A percentile compares a stretch with the other conserved stretches of the same genome.
phyloP scores from a whole-genome alignment of 257 asterid genomes.

The Ligustrum vulgare region DNA sequence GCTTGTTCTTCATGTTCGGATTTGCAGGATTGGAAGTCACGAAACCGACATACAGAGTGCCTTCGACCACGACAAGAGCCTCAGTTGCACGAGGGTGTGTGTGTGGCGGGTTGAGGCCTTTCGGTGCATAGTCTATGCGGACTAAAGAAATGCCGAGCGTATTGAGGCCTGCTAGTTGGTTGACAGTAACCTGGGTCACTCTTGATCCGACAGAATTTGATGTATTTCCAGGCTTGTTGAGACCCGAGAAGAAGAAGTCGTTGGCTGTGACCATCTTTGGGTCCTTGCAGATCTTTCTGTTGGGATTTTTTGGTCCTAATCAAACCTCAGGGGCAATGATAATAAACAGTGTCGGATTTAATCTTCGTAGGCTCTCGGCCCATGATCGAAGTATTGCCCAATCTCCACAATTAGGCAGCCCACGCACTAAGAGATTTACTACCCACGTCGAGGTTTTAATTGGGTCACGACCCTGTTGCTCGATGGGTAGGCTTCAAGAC shows the following conservation, averaged over 20 bases:
- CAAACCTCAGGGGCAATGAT: too few species aligned
- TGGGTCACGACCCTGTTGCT: too few species aligned
- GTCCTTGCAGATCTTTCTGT: neutral
- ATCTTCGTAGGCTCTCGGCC: too few species aligned
- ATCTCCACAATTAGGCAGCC: too few species aligned
- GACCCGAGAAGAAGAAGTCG: conserved; percentile 20
- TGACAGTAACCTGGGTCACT: conserved; percentile 6
- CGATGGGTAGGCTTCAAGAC: too few species aligned
- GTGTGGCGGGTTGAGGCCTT: neutral
- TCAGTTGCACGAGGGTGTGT: neutral
- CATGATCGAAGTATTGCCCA: too few species aligned
- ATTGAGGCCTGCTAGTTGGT: conserved; percentile 17
- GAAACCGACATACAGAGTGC: neutral
- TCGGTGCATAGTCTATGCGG: neutral
- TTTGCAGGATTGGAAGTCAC: neutral
- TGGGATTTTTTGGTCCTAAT: too few species aligned
- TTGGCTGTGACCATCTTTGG: neutral
- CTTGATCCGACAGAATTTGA: conserved; percentile 20
- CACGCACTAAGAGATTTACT: too few species aligned
- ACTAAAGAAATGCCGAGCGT: conserved; percentile 18
- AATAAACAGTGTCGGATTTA: too few species aligned
- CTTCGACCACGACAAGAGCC: neutral
- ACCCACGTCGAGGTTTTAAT: too few species aligned
- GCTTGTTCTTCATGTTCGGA: neutral
- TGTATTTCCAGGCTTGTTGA: conserved; percentile 25